phyloP scores from a whole-genome alignment of 2,329 filamentous ascomycete species.

The Neopestalotiopsis rosae region DNA sequence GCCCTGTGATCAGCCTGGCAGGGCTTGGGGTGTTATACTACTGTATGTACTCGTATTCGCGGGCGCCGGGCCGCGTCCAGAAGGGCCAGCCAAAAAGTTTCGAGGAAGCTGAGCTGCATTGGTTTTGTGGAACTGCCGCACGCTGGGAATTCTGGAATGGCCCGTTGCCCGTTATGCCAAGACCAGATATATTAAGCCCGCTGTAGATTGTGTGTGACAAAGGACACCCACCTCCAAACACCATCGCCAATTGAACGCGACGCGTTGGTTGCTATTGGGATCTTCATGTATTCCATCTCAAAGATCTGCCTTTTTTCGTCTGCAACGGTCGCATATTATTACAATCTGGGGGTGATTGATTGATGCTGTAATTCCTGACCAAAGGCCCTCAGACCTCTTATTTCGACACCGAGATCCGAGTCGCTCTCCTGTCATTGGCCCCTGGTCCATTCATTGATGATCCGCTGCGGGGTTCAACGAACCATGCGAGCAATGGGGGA shows the following conservation, averaged over 20 bases:
- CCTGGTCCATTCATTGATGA: background rate
- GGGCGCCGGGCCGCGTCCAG: background rate
- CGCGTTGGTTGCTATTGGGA: background rate
- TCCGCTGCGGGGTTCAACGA: conserved; percentile 13
- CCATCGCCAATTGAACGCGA: background rate
- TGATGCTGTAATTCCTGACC: background rate
- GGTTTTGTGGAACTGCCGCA: conserved; percentile 2
- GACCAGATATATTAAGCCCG: background rate
- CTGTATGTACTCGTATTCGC: background rate
- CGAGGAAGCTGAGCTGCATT: background rate
- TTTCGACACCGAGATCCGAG: background rate
- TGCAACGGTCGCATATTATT: background rate
- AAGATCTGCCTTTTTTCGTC: background rate
- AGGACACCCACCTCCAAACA: background rate
- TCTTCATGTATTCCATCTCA: background rate
- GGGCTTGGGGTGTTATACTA: background rate
- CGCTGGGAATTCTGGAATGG: background rate
- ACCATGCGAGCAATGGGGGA: background rate
- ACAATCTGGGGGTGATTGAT: background rate
- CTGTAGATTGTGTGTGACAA: background rate
- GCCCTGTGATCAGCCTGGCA: background rate
- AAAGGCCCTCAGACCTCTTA: background rate
- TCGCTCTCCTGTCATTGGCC: conserved; percentile 2
- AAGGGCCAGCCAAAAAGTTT: background rate
- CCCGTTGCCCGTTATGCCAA: background rate